These are phyloP conservation scores for Boletus eberwhitei DNA, from an alignment of 768 basidiomycete genomes.

Conservation along the genomic window DNA sequence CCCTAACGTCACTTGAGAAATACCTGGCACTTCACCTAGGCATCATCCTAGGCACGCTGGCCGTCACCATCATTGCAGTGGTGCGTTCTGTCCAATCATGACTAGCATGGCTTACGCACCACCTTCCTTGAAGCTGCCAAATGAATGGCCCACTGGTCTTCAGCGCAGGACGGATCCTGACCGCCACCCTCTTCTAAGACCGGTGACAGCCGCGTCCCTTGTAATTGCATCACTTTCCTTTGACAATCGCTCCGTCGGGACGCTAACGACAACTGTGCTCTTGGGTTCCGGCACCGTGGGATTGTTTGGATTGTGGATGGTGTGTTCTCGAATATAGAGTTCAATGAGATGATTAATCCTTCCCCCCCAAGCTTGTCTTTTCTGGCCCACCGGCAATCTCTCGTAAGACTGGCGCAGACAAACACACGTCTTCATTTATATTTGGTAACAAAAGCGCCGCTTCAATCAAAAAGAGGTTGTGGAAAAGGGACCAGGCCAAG, in stretches of 20 bases:
- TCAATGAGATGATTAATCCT: constrained; percentile 13
- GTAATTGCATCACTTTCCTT: constrained; percentile 64
- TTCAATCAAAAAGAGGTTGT: constrained; percentile 56
- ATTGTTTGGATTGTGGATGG: constrained; percentile 70
- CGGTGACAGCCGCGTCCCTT: constrained; percentile 52
- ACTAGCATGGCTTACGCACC: constrained; percentile 1
- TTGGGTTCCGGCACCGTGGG: constrained; percentile 50
- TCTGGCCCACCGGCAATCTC: constrained; percentile 54
- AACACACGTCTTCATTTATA: constrained; percentile 74
- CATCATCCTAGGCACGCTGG: constrained; percentile 53
- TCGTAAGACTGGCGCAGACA: constrained; percentile 77
- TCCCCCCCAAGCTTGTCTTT: constrained; percentile 52
- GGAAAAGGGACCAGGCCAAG: constrained; percentile 42
- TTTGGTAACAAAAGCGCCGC: constrained; percentile 74
- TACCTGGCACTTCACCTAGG: constrained; percentile 70
- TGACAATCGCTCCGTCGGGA: constrained; percentile 55
- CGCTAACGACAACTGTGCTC: constrained; percentile 51
- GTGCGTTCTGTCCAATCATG: constrained; percentile 32
- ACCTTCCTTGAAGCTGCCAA: constrained; percentile 40
- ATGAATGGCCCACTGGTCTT: constrained; percentile 32
- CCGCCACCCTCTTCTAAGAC: constrained; percentile 60
- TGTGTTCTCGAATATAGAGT: constrained; percentile 35
- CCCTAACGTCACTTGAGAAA: constrained; percentile 62
- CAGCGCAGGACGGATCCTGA: constrained; percentile 25
- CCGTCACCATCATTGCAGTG: constrained; percentile 56